Evolutionary conservation across 345 rosid genomes (phyloP).

Genomic region (Durio zibethinus): DNA sequence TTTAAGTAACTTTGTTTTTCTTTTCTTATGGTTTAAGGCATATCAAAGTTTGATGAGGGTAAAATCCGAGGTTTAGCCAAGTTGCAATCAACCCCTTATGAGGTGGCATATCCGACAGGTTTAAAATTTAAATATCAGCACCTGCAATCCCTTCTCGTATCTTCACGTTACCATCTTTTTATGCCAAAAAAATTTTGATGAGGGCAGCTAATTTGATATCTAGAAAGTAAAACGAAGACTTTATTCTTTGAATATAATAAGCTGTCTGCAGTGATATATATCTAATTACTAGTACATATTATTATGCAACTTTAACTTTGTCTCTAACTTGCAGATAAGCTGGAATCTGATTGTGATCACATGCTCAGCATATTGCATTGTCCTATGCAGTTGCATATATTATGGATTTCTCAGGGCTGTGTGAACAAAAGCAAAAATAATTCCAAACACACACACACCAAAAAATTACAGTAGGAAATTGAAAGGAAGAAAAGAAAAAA

Average conservation of each 20-base stretch:
- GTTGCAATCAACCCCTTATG: too few species aligned
- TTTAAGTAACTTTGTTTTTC: background rate
- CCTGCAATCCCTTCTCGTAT: too few species aligned
- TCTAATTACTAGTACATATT: conserved; percentile 11
- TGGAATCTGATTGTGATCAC: conserved; percentile 35
- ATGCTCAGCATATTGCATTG: conserved; percentile 26
- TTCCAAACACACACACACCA: background rate
- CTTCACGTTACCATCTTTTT: too few species aligned
- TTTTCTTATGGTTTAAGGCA: background rate
- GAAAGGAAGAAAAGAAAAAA: background rate
- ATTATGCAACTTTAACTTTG: conserved; percentile 14
- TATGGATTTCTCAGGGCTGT: too few species aligned
- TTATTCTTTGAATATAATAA: conserved; percentile 11
- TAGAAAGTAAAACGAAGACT: background rate
- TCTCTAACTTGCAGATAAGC: conserved; percentile 19
- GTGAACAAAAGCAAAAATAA: too few species aligned
- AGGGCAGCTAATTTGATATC: background rate
- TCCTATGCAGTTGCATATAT: conserved; percentile 7
- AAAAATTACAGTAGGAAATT: background rate
- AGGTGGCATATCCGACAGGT: too few species aligned
- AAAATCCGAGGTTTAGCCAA: too few species aligned
- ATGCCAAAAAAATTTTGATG: background rate
- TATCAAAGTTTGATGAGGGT: background rate
- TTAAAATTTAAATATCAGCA: too few species aligned
- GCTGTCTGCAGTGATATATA: background rate